These are phyloP conservation scores for Podaxis pistillaris DNA, from an alignment of 768 basidiomycete species.

Conservation along the genomic window DNA sequence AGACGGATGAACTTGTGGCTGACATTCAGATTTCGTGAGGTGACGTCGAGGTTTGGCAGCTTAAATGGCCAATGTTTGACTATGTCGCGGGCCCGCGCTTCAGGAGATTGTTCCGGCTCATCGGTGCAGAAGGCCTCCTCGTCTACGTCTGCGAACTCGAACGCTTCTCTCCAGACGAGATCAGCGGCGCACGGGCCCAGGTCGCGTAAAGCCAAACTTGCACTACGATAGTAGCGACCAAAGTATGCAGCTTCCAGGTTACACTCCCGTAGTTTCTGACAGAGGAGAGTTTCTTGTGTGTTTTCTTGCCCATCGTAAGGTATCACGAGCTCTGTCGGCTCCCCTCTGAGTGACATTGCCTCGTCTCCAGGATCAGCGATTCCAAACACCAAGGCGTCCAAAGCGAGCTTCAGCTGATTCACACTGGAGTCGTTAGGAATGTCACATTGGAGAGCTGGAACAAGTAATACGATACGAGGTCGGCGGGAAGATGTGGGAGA, in stretches of 20 bases:
- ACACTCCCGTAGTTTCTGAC: slow-evolving; percentile 34
- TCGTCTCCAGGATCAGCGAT: slow-evolving; percentile 31
- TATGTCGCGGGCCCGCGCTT: slow-evolving; percentile 33
- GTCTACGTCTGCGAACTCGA: slow-evolving; percentile 35
- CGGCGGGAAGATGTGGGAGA: slow-evolving; percentile 30
- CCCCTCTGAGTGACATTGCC: slow-evolving; percentile 32
- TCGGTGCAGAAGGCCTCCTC: slow-evolving; percentile 26
- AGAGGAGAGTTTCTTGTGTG: slow-evolving; percentile 4
- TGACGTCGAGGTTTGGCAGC: slow-evolving; percentile 59
- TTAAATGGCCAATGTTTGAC: slow-evolving; percentile 63
- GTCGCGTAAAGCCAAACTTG: slow-evolving; percentile 46
- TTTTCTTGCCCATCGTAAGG: neutral
- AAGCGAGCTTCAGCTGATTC: slow-evolving; percentile 35
- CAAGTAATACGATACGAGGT: slow-evolving; percentile 40
- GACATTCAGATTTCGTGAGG: slow-evolving; percentile 62
- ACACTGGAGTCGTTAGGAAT: slow-evolving; percentile 31
- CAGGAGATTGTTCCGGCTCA: slow-evolving; percentile 27
- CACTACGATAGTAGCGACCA: slow-evolving; percentile 42
- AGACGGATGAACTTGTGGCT: slow-evolving; percentile 65
- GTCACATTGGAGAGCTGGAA: slow-evolving; percentile 19
- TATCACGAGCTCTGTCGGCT: slow-evolving; percentile 40
- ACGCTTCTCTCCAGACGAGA: slow-evolving; percentile 61
- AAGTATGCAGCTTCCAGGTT: slow-evolving; percentile 39
- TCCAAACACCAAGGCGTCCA: slow-evolving; percentile 40
- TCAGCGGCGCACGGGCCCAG: slow-evolving; percentile 71